phyloP scores from a whole-genome alignment of 768 basidiomycete species.

The Coprinopsis strossmayeri region DNA sequence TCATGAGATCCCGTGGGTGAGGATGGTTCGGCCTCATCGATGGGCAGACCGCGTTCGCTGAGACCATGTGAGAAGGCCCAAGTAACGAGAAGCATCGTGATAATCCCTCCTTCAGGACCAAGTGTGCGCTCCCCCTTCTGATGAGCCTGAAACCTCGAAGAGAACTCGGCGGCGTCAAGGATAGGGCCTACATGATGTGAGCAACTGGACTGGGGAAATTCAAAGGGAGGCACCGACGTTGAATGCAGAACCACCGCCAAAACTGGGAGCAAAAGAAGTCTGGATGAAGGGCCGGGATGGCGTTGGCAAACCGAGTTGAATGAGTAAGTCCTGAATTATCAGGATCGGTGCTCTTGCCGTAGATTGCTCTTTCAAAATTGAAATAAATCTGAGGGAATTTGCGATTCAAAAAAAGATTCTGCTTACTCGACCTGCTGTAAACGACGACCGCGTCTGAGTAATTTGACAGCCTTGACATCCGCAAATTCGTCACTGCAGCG shows the following conservation, averaged over 20 bases:
- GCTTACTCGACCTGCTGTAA: conserved; percentile 82
- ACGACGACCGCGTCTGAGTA: conserved; percentile 70
- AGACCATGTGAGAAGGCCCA: conserved; percentile 91
- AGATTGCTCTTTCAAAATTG: conserved; percentile 58
- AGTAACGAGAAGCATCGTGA: conserved; percentile 74
- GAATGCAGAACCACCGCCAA: conserved; percentile 78
- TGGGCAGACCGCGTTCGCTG: conserved; percentile 66
- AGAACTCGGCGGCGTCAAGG: conserved; percentile 75
- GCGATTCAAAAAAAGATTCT: not conserved
- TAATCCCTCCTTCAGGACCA: conserved; percentile 65
- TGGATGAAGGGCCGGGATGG: conserved; percentile 65
- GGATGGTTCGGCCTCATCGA: conserved; percentile 18
- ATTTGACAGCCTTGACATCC: conserved; percentile 84
- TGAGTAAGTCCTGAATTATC: conserved; percentile 22
- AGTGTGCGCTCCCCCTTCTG: conserved; percentile 55
- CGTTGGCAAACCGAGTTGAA: conserved; percentile 37
- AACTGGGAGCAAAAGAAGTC: conserved; percentile 84
- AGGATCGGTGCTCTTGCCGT: conserved; percentile 57
- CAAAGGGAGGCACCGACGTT: conserved; percentile 35
- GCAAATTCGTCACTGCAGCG: conserved; percentile 79
- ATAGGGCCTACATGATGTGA: conserved; percentile 59
- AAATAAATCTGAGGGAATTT: conserved; percentile 3
- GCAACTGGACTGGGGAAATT: conserved; percentile 6
- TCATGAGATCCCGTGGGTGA: not conserved
- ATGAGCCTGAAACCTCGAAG: conserved; percentile 64